phyloP scores from a whole-genome alignment of 2,329 filamentous ascomycete genomes.

The Pestalotiopsis sp. region DNA sequence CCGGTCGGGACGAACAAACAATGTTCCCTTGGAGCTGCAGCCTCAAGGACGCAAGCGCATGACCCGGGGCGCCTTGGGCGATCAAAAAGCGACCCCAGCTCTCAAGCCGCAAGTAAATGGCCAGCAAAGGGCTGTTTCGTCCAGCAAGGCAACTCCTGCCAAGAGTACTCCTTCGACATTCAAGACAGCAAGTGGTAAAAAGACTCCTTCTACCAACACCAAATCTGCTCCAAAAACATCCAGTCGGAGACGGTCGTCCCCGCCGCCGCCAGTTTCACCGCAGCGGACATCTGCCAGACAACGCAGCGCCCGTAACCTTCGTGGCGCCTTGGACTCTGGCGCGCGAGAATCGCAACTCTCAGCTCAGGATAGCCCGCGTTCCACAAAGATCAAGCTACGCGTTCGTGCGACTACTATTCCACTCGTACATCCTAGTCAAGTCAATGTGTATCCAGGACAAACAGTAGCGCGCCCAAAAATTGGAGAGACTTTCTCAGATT shows the following conservation, averaged over 20 bases:
- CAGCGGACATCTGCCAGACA: constrained; percentile 42
- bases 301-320: constrained; percentile 43
- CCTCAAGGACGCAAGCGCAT: constrained; percentile 52
- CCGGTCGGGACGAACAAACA: constrained; percentile 68
- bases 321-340: constrained; percentile 30
- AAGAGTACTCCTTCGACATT: constrained; percentile 25
- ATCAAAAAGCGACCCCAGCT: constrained; percentile 36
- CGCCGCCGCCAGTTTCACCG: constrained; percentile 39
- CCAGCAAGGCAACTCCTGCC: constrained; percentile 31
- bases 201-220: constrained; percentile 20
- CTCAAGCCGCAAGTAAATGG: constrained; percentile 34
- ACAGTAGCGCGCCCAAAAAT: constrained; percentile 48
- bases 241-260: constrained; percentile 40
- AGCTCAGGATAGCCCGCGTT: constrained; percentile 25
- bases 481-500: constrained; percentile 60
- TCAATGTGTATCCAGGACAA: constrained; percentile 45
- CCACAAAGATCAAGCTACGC: constrained; percentile 50
- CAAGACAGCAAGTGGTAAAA: constrained; percentile 28
- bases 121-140: constrained; percentile 31
- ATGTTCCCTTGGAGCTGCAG: constrained; percentile 55
- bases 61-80: constrained; percentile 49
- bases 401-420: constrained; percentile 54
- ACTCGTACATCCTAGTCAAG: constrained; percentile 61
- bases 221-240: constrained; percentile 26
- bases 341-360: constrained; percentile 20